phyloP scores from a whole-genome alignment of 352 stramenopile species.

The Pythium biforme region DNA sequence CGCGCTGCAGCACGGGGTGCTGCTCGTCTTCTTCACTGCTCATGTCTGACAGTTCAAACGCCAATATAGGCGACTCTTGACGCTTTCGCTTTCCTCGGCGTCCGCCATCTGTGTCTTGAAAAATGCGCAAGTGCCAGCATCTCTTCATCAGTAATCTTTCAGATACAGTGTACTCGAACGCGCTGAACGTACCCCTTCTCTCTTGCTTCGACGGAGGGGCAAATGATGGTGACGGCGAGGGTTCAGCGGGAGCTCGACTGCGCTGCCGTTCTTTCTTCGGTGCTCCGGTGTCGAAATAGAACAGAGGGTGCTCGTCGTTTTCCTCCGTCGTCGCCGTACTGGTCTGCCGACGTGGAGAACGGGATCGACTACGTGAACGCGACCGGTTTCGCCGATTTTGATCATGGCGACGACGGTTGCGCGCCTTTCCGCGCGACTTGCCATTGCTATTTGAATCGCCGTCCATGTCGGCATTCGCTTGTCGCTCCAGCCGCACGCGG shows the following conservation, averaged over 20 bases:
- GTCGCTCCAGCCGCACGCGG: slow-evolving; percentile 16
- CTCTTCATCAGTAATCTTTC: background rate
- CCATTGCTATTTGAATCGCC: background rate
- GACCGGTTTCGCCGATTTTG: slow-evolving; percentile 14
- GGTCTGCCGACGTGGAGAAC: slow-evolving; percentile 6
- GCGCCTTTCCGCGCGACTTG: background rate
- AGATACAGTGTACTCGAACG: background rate
- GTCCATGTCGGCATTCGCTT: slow-evolving; percentile 2
- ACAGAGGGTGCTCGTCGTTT: slow-evolving; percentile 4
- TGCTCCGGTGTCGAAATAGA: slow-evolving; percentile 14
- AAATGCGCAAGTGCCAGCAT: background rate
- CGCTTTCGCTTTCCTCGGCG: slow-evolving; percentile 17
- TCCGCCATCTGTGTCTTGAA: background rate
- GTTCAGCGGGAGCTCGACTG: background rate
- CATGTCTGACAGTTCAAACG: slow-evolving; percentile 27
- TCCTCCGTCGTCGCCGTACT: background rate
- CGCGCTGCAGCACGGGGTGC: slow-evolving; percentile 9
- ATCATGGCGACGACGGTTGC: slow-evolving; percentile 9
- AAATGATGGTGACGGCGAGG: background rate
- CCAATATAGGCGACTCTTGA: background rate
- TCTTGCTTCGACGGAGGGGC: background rate
- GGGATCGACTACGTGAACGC: slow-evolving; percentile 15
- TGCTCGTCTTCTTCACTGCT: slow-evolving; percentile 31
- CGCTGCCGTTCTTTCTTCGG: background rate
- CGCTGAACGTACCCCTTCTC: slow-evolving; percentile 1